These are phyloP conservation scores for Inga laurina DNA, from an alignment of 306 rosid genomes.

Conservation along the genomic window DNA sequence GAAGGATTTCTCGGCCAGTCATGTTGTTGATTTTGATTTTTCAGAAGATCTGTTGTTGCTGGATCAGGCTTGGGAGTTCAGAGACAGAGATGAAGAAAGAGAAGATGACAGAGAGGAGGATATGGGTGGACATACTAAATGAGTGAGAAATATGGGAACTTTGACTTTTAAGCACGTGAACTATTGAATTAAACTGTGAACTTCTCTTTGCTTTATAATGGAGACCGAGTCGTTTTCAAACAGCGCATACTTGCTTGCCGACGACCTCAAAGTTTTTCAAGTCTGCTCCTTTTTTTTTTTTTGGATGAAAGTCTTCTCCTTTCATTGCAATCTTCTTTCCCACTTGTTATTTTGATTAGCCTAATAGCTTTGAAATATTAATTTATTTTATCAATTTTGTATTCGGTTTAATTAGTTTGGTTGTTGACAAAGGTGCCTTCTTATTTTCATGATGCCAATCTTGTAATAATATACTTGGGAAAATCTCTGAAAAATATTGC, in stretches of 20 bases:
- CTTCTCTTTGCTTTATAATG: not conserved
- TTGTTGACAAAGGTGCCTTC: not conserved
- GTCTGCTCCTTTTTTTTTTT: not conserved
- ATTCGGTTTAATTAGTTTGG: not conserved
- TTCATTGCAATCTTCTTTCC: not conserved
- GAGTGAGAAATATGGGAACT: not conserved
- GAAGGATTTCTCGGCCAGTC: slow-evolving; percentile 47
- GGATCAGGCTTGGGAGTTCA: not conserved
- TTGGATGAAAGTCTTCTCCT: too few species aligned
- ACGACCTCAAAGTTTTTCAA: slow-evolving; percentile 27
- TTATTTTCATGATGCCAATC: not conserved
- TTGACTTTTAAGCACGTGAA: slow-evolving; percentile 42
- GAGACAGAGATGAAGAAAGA: slow-evolving; percentile 2
- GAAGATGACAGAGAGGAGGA: not conserved
- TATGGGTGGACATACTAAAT: not conserved
- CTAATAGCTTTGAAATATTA: not conserved
- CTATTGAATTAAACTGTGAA: not conserved
- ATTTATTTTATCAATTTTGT: not conserved
- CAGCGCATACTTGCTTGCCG: slow-evolving; percentile 36
- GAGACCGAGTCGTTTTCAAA: slow-evolving; percentile 26
- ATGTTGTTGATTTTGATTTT: slow-evolving; percentile 24
- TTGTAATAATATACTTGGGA: too few species aligned
- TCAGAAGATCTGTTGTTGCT: slow-evolving; percentile 4
- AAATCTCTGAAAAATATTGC: too few species aligned
- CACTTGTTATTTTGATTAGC: slow-evolving; percentile 7